These are phyloP conservation scores for Calonectria naviculata DNA, from an alignment of 2,329 filamentous ascomycete species.

Conservation along the genomic window DNA sequence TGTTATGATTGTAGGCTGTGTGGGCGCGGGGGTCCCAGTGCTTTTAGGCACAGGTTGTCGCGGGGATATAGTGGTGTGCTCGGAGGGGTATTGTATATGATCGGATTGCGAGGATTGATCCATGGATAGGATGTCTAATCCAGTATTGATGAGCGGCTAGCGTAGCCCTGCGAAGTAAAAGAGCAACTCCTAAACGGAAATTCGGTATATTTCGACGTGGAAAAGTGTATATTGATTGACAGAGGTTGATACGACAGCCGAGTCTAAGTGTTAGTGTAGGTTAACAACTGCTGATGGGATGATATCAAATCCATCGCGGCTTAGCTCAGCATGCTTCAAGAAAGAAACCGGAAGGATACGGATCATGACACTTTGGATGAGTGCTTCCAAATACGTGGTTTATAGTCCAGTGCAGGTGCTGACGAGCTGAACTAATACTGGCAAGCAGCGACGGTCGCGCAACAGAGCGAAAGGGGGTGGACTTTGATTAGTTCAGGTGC, in stretches of 20 bases:
- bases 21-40: slow-evolving; percentile 37
- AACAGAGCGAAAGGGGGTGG: background rate
- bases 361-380: background rate
- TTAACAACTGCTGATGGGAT: slow-evolving; percentile 20
- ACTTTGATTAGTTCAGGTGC: background rate
- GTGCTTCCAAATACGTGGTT: background rate
- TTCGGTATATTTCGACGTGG: background rate
- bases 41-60: slow-evolving; percentile 39
- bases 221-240: background rate
- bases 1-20: slow-evolving; percentile 41
- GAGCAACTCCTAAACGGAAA: slow-evolving; percentile 19
- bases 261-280: slow-evolving; percentile 35
- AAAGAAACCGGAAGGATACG: slow-evolving; percentile 9
- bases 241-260: slow-evolving; percentile 14
- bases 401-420: slow-evolving; percentile 18
- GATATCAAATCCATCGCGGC: slow-evolving; percentile 36
- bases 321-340: slow-evolving; percentile 5
- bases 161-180: slow-evolving; percentile 2
- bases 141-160: background rate
- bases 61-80: slow-evolving; percentile 20
- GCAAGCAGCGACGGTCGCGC: background rate
- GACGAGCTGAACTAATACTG: background rate
- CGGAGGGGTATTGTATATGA: slow-evolving; percentile 28
- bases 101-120: slow-evolving; percentile 25
- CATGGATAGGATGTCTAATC: slow-evolving; percentile 21